phyloP scores from a whole-genome alignment of 352 stramenopile genomes.

The Phytophthora hybrid region DNA sequence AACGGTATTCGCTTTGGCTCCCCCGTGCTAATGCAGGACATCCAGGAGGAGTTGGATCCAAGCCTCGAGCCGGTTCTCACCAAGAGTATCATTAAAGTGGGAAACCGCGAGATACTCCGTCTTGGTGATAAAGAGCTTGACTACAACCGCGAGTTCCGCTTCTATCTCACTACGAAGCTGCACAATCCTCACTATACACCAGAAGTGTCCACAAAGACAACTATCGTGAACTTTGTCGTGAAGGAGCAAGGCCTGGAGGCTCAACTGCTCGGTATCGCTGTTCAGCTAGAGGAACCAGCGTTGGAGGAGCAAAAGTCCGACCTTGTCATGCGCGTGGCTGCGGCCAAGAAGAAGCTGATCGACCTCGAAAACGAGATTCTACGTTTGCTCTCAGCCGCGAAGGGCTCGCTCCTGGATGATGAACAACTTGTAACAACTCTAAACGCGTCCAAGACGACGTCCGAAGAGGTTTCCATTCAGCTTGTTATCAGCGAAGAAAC shows the following conservation, averaged over 20 bases:
- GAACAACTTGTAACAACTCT: conserved; percentile 95
- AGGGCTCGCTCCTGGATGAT: conserved; percentile 95
- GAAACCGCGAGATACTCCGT: conserved; percentile 93
- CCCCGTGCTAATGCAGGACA: conserved; percentile 95
- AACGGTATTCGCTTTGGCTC: conserved; percentile 95
- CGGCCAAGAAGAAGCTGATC: conserved; percentile 95
- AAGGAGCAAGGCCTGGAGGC: conserved; percentile 95
- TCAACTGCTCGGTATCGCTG: conserved; percentile 94
- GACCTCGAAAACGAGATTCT: conserved; percentile 97
- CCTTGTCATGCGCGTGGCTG: conserved; percentile 89
- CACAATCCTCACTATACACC: conserved; percentile 96
- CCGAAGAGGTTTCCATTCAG: conserved; percentile 94
- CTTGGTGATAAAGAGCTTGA: conserved; percentile 97
- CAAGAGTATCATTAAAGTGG: conserved; percentile 95
- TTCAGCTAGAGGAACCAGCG: conserved; percentile 94
- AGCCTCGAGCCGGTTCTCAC: conserved; percentile 94
- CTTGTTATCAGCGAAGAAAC: conserved; percentile 95
- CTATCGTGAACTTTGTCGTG: conserved; percentile 97
- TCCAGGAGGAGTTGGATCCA: conserved; percentile 96
- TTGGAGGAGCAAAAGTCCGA: conserved; percentile 96
- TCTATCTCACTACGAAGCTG: conserved; percentile 98
- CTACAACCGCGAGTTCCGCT: conserved; percentile 94
- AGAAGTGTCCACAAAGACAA: conserved; percentile 96
- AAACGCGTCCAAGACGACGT: conserved; percentile 95
- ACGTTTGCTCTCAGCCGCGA: conserved; percentile 90